phyloP scores from a whole-genome alignment of 2,329 filamentous ascomycete species.

The Cladosporium halotolerans region DNA sequence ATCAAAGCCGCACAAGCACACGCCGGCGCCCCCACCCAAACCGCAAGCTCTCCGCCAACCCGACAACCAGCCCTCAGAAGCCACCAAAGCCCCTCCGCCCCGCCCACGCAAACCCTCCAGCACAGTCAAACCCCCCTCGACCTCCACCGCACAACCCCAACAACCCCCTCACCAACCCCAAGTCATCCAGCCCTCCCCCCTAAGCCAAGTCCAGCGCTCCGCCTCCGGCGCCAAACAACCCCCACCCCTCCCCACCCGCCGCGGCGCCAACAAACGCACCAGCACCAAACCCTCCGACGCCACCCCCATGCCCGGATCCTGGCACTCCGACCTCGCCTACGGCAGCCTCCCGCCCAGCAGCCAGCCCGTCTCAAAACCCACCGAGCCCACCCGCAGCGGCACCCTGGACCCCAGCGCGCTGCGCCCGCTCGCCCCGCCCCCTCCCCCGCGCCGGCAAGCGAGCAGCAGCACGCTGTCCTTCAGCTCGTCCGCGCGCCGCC shows the following conservation, averaged over 20 bases:
- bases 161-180: constrained; percentile 10
- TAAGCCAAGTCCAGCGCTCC: constrained; percentile 30
- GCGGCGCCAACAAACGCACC: constrained; percentile 27
- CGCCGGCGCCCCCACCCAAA: constrained; percentile 31
- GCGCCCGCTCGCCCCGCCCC: constrained; percentile 13
- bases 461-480: constrained; percentile 7
- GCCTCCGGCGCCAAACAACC: constrained; percentile 17
- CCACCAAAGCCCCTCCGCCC: constrained; percentile 24
- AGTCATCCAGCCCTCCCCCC: constrained; percentile 22
- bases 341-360: neutral
- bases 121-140: constrained; percentile 23
- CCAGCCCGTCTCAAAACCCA: neutral
- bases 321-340: constrained; percentile 14
- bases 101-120: constrained; percentile 32
- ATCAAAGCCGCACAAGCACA: constrained; percentile 24
- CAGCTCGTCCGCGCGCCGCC: constrained; percentile 14
- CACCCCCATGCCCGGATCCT: constrained; percentile 25
- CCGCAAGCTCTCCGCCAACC: constrained; percentile 17
- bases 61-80: constrained; percentile 14
- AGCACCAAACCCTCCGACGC: constrained; percentile 35
- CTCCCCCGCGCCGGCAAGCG: constrained; percentile 3
- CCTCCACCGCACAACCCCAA: neutral
- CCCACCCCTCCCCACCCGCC: constrained; percentile 30
- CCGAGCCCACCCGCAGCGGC: neutral
- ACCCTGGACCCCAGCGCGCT: constrained; percentile 10